These are phyloP conservation scores for Pythium aquatile DNA, from an alignment of 352 stramenopile genomes.

Conservation along the genomic window DNA sequence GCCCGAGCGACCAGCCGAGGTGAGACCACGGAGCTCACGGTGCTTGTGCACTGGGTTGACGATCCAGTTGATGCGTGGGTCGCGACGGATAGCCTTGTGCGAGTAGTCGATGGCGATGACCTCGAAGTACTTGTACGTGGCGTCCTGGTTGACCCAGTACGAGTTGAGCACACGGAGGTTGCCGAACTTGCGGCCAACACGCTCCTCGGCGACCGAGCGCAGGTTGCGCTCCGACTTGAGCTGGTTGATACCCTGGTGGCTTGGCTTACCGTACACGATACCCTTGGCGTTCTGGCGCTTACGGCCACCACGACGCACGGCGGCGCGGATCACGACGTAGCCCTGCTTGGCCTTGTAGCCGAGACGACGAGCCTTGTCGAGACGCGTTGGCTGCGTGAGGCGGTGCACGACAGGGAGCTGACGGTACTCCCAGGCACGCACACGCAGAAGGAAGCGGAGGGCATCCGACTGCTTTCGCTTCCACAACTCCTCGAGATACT, in stretches of 20 bases:
- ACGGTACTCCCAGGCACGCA: conserved; percentile 98
- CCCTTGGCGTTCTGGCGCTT: conserved; percentile 99
- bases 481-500: conserved; percentile 99
- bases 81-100: conserved; percentile 98
- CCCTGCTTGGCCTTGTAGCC: conserved; percentile 99
- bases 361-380: conserved; percentile 99
- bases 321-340: conserved; percentile 97
- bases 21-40: conserved; percentile 98
- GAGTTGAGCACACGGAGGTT: conserved; percentile 99
- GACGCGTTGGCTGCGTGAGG: conserved; percentile 93
- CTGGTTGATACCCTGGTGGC: conserved; percentile 99
- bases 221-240: conserved; percentile 99
- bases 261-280: conserved; percentile 99
- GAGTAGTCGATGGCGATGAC: conserved; percentile 99
- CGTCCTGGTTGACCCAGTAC: conserved; percentile 99
- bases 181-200: conserved; percentile 95
- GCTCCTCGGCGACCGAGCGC: conserved; percentile 97
- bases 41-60: conserved; percentile 99
- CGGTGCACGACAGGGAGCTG: conserved; percentile 97
- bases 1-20: conserved; percentile 95
- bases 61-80: conserved; percentile 99
- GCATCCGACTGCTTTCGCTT: conserved; percentile 99
- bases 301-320: conserved; percentile 97
- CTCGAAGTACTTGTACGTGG: conserved; percentile 99
- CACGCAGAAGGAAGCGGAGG: conserved; percentile 98